These are phyloP conservation scores for Vigna unguiculata DNA, from an alignment of 306 rosid species.

Conservation along the genomic window DNA sequence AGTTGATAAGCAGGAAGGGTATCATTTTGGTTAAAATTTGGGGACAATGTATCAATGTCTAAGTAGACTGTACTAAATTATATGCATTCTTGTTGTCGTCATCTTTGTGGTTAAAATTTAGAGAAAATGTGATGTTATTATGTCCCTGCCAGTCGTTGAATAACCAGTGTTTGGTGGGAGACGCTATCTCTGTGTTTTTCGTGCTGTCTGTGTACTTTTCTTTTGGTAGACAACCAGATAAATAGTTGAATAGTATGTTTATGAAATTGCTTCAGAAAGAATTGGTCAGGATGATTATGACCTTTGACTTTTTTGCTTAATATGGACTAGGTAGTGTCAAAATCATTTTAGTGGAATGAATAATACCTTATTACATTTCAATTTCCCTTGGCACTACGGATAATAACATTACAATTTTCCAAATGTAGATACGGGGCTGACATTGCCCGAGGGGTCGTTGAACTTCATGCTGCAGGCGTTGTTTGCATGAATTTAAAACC, in stretches of 20 bases:
- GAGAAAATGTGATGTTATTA: slow-evolving; percentile 1
- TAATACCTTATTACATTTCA: slow-evolving; percentile 23
- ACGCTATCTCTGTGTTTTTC: slow-evolving; percentile 12
- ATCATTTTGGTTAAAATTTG: slow-evolving; percentile 33
- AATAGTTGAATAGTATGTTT: slow-evolving; percentile 20
- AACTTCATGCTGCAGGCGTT: slow-evolving; percentile 97
- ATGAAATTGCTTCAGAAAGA: slow-evolving; percentile 20
- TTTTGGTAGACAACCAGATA: slow-evolving; percentile 6
- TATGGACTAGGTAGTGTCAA: neutral
- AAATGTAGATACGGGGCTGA: slow-evolving; percentile 91
- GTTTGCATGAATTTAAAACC: slow-evolving; percentile 98
- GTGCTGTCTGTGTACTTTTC: slow-evolving; percentile 18
- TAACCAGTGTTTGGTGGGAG: slow-evolving; percentile 5
- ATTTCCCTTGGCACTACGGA: neutral
- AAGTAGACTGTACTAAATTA: neutral
- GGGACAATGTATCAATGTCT: slow-evolving; percentile 5
- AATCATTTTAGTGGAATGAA: slow-evolving; percentile 10
- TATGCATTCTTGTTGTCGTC: neutral
- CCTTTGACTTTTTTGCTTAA: slow-evolving; percentile 27
- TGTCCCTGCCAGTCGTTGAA: neutral
- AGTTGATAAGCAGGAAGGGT: slow-evolving; percentile 7
- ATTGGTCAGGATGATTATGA: slow-evolving; percentile 21
- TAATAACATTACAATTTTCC: slow-evolving; percentile 49
- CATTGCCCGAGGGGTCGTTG: slow-evolving; percentile 97
- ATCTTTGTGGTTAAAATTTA: slow-evolving; percentile 26